Evolutionary conservation across 2,329 filamentous ascomycete species (phyloP).

Genomic region (Curvularia hawaiiensis): DNA sequence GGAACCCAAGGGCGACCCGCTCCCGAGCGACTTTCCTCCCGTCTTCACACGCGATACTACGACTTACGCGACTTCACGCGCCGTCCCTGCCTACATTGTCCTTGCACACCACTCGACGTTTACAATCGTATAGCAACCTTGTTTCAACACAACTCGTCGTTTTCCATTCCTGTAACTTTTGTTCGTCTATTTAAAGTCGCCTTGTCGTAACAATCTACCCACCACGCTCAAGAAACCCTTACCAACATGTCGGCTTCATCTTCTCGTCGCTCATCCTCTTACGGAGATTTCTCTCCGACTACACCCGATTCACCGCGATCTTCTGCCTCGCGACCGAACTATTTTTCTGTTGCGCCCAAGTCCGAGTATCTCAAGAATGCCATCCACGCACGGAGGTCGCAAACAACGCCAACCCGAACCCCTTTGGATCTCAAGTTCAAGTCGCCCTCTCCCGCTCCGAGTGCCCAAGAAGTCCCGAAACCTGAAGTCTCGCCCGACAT

Average conservation of each 20-base stretch:
- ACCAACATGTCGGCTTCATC: constrained; percentile 33
- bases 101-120: constrained; percentile 6
- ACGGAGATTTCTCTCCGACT: constrained; percentile 19
- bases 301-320: constrained; percentile 24
- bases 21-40: constrained; percentile 44
- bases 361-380: constrained; percentile 42
- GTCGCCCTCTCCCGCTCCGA: constrained; percentile 9
- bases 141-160: constrained; percentile 13
- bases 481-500: constrained; percentile 23
- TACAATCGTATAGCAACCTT: constrained; percentile 12
- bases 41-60: constrained; percentile 31
- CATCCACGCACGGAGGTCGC: constrained; percentile 39
- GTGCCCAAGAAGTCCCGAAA: constrained; percentile 10
- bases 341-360: constrained; percentile 36
- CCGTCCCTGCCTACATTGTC: constrained; percentile 12
- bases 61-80: constrained; percentile 8
- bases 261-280: constrained; percentile 26
- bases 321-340: constrained; percentile 19
- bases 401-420: constrained; percentile 24
- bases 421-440: constrained; percentile 14
- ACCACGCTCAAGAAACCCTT: constrained; percentile 1
- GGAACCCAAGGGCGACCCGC: constrained; percentile 44
- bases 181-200: constrained; percentile 2
- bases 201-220: not conserved
- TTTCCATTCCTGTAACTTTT: not conserved